Evolutionary conservation across 441 rosid species (phyloP).

Genomic region (Croton setiger): DNA sequence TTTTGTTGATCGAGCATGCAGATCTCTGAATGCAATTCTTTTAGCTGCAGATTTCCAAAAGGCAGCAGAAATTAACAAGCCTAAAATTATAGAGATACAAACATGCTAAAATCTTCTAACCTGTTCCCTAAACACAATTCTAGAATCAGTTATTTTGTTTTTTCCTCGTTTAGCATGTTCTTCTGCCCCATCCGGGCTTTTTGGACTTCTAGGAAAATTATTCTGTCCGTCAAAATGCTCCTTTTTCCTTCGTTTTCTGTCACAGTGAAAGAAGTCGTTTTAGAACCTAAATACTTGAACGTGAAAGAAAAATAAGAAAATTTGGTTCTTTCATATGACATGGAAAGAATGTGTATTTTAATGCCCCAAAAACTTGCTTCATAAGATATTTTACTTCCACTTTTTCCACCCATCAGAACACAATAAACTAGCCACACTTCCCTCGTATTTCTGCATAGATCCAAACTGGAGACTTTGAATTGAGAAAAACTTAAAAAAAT

Average conservation of each 20-base stretch:
- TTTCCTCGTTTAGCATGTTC: conserved; percentile 48
- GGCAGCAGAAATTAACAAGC: neutral
- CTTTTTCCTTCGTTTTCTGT: conserved; percentile 50
- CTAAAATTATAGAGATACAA: neutral
- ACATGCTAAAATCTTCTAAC: conserved; percentile 37
- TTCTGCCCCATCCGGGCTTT: conserved; percentile 43
- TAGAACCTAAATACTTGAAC: neutral
- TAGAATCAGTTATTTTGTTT: conserved; percentile 38
- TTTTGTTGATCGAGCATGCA: conserved; percentile 45
- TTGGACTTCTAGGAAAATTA: conserved; percentile 59
- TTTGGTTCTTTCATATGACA: neutral
- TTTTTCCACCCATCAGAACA: neutral
- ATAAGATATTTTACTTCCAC: neutral
- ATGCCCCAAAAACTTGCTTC: neutral
- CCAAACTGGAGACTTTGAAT: neutral
- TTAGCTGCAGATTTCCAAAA: conserved; percentile 50
- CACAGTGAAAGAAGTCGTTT: conserved; percentile 33
- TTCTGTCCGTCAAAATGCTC: conserved; percentile 45
- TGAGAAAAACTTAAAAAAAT: neutral
- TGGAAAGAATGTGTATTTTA: neutral
- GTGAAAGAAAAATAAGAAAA: neutral
- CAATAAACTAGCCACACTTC: neutral
- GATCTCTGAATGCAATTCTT: conserved; percentile 52
- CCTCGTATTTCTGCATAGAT: neutral
- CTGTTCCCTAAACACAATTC: conserved; percentile 51